These are phyloP conservation scores for Fraxinus velutina DNA, from an alignment of 305 asterid genomes.

Conservation along the genomic window DNA sequence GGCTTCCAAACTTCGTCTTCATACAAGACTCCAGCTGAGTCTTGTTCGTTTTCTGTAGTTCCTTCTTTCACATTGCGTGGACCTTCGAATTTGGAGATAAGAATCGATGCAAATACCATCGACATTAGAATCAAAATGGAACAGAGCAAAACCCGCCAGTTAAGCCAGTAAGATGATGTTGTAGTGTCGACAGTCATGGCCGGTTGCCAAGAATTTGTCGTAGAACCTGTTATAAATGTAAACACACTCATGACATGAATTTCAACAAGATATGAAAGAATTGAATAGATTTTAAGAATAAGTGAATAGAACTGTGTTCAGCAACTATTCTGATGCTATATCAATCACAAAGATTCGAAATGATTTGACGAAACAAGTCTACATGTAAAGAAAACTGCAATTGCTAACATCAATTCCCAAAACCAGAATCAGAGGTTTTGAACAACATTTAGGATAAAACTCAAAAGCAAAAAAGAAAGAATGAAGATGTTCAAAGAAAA, in stretches of 20 bases:
- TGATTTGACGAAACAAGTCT: background rate
- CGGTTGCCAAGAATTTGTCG: conserved; percentile 79
- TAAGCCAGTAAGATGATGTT: conserved; percentile 72
- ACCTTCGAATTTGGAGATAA: conserved; percentile 65
- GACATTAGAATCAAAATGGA: conserved; percentile 62
- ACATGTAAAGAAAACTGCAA: background rate
- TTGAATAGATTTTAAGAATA: conserved; percentile 24
- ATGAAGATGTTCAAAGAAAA: background rate
- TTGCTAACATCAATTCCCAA: conserved; percentile 4
- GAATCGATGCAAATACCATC: conserved; percentile 61
- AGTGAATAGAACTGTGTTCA: background rate
- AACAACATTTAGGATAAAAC: conserved; percentile 1
- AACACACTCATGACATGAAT: conserved; percentile 53
- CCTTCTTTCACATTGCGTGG: conserved; percentile 29
- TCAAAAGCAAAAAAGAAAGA: background rate
- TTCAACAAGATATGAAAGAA: conserved; percentile 23
- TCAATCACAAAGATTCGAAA: background rate
- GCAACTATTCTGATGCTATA: background rate
- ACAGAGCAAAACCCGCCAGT: conserved; percentile 79
- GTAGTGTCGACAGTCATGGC: conserved; percentile 70
- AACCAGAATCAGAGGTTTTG: conserved; percentile 4
- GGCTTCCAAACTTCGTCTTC: conserved; percentile 95
- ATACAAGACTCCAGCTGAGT: conserved; percentile 54
- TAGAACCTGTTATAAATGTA: conserved; percentile 67
- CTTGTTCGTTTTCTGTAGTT: conserved; percentile 28